These are phyloP conservation scores for Wickerhamiella occidentalis DNA, from an alignment of 805 yeast species.

Conservation along the genomic window DNA sequence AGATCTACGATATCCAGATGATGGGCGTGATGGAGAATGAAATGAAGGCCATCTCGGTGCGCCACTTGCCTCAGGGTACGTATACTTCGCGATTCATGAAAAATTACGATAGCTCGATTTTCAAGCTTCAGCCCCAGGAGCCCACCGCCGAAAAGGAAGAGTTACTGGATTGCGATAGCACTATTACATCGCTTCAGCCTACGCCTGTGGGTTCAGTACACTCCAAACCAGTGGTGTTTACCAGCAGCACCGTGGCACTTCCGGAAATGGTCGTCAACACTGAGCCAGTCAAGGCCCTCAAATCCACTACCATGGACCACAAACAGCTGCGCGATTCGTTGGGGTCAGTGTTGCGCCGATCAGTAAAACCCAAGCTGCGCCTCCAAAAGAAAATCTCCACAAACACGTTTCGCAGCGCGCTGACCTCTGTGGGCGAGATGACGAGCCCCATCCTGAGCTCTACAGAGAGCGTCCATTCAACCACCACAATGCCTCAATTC, in stretches of 20 bases:
- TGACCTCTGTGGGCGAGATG: constrained; percentile 1
- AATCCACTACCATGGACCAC: background rate
- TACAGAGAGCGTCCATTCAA: background rate
- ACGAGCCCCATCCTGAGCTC: constrained; percentile 5
- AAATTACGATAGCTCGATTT: constrained; percentile 54
- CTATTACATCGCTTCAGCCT: background rate
- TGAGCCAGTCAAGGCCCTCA: background rate
- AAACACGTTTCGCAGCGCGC: background rate
- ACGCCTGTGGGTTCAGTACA: background rate
- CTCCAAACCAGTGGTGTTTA: background rate
- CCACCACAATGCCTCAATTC: background rate
- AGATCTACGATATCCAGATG: constrained; percentile 92
- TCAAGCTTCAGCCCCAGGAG: constrained; percentile 24
- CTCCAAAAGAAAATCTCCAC: constrained; percentile 2
- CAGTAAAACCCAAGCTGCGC: background rate
- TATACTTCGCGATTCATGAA: constrained; percentile 31
- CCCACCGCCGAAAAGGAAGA: background rate
- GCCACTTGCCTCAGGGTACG: constrained; percentile 35
- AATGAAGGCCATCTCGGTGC: constrained; percentile 53
- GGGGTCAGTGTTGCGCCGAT: background rate
- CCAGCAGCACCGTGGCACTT: background rate
- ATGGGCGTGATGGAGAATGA: constrained; percentile 96
- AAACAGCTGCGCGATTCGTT: background rate
- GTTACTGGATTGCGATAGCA: background rate
- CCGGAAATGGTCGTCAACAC: background rate